Base-by-base conservation (phyloP, 2,329 filamentous ascomycete genomes). In the Teratosphaeria viscida region DNA sequence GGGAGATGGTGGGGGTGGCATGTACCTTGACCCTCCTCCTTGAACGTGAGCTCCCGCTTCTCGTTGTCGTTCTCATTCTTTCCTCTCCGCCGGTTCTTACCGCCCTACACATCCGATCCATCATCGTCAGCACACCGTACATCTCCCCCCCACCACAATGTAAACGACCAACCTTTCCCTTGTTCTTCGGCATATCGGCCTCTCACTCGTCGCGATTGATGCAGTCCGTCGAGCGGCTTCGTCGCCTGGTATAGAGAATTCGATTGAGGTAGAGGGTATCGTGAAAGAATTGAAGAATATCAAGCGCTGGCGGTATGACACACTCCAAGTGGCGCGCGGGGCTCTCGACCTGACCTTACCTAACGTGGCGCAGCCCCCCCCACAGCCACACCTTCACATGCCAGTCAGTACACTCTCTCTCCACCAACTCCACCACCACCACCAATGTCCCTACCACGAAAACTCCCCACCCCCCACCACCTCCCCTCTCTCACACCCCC, bases 41-140 rank as follows among this genome's bases (percentile, higher is more conserved):
- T 96, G 86, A 97, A 97, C 73, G 90, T 92, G 72, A 97, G 84
- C 78, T 97, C 92, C 77, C 92, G 92, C 84, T 96, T 96, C 81
- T 96, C 92, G 75, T 96, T 95, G 82, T 97, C 94, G 80, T 94
- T 95, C 70, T 75, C 74, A 67, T 75, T 75, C 72, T 96, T 97
- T 80, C 92, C 92, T 81, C 94, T 86, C 85, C 92, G 88, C 79
- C 92, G 83, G 81, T 97, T 97, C 85, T 97, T 97, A 81, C 92
- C 92, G 78, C 92, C 92, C 90, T 71, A 56, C 56, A 52, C 53
- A 54, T 19, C 39, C 29, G 39, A 54, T n/a, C 52, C 35, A 47
- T 11, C 32, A 23, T 27, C 16, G 55, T 63, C 58, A 63, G 61
- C 57, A 56, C 29, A 16, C 94, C 71, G 12, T 83, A 70, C 58